Evolutionary conservation across 768 basidiomycete species (phyloP), one percentile per base, ranked within the genome.

Genomic region (Lactarius indigo): DNA sequence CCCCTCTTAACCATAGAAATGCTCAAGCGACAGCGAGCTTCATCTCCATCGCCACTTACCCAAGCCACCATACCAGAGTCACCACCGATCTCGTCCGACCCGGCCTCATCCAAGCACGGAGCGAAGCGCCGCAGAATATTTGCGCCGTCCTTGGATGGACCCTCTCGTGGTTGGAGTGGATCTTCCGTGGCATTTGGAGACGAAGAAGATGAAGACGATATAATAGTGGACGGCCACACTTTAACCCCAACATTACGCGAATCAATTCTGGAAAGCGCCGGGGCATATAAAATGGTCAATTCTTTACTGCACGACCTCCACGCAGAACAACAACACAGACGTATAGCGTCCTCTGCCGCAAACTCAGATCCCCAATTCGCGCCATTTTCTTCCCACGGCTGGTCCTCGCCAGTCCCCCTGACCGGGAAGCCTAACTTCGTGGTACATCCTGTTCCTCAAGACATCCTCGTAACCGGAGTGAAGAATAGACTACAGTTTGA

Each of bases 251-350:
- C 26, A 28, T 17, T 20, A 8, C 17, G 13, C 10, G 78, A 44
- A 26, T 56, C 26, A 5, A 37, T 52, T 30, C n/a, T 54, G 28
- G 37, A 57, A 35, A 23, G 47, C 35, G 66, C 74, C 15, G 75
- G 74, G 57, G 77, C 71, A 77, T 93, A 92, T 78, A 82, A 83
- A 73, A 77, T 79, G 37, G 79, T 84, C 64, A 93, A 93, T 75
- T 82, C 70, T 57, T 77, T 90, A 69, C 83, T 93, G 42, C 85
- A 88, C 64, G 86, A 91, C 71, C 74, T 92, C 60, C 91, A 92
- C 71, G 80, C 85, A 44, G 80, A 87, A 28, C 82, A 89, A 69
- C 85, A 88, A 62, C 87, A 90, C 72, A 82, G 89, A 59, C 77
- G 85, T 39, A 65, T 86, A 30, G 85, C 79, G 42, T 68, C 69